Percentiles rank a stretch among this genome's conserved stretches.
phyloP scores from a whole-genome alignment of 768 basidiomycete genomes.

The Phaeotremella skinneri region DNA sequence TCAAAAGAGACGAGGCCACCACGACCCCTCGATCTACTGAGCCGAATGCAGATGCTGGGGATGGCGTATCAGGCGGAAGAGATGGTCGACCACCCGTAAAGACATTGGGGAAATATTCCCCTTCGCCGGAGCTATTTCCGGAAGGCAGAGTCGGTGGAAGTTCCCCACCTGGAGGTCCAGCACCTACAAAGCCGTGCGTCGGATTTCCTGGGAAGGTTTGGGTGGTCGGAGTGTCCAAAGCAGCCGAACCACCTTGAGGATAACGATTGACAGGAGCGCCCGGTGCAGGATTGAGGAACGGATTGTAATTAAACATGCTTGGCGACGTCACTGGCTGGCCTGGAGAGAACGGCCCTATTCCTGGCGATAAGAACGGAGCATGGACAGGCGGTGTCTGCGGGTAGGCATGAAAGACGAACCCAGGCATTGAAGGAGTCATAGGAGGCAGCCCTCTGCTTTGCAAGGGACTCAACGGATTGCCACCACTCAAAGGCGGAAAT shows the following conservation, averaged over 20 bases:
- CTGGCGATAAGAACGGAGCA: constrained; percentile 52
- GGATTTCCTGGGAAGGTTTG: constrained; percentile 36
- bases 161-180: constrained; percentile 4
- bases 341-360: constrained; percentile 65
- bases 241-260: constrained; percentile 30
- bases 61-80: constrained; percentile 18
- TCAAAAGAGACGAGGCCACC: constrained; percentile 13
- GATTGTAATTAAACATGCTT: constrained; percentile 54
- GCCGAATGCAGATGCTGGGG: neutral
- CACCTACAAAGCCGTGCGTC: constrained; percentile 15
- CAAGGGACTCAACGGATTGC: constrained; percentile 54
- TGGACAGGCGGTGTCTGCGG: constrained; percentile 54
- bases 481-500: constrained; percentile 38
- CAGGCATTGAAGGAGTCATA: constrained; percentile 96
- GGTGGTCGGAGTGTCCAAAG: constrained; percentile 38
- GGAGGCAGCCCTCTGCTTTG: constrained; percentile 82
- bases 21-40: neutral
- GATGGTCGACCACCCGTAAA: neutral
- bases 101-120: constrained; percentile 16
- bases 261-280: constrained; percentile 58
- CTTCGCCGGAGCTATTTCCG: neutral
- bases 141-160: neutral
- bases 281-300: constrained; percentile 61
- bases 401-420: constrained; percentile 70
- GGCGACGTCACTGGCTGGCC: constrained; percentile 58